Conservation (phyloP, 2,329 filamentous ascomycete species). For the Aspergillus caelatus region DNA sequence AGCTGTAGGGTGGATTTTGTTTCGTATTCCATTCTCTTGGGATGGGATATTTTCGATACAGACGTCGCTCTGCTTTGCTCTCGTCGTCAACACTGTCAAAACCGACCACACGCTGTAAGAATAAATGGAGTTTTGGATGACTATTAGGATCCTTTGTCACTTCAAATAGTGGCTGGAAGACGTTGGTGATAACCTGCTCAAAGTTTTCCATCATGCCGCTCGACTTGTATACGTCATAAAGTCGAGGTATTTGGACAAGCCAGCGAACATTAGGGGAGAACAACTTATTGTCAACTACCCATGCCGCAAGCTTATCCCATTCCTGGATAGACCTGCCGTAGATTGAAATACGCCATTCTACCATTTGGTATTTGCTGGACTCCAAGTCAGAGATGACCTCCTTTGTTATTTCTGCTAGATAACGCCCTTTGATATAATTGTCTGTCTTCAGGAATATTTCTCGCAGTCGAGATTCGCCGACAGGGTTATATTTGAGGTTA, state of each 20-base stretch:
- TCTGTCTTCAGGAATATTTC: slow-evolving; percentile 99
- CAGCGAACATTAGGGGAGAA: slow-evolving; percentile 97
- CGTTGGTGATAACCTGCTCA: slow-evolving; percentile 85
- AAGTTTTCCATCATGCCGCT: slow-evolving; percentile 84
- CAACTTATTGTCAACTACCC: slow-evolving; percentile 97
- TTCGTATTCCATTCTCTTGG: slow-evolving; percentile 86
- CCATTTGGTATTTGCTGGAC: slow-evolving; percentile 99
- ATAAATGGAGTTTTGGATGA: slow-evolving; percentile 91
- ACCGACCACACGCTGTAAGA: slow-evolving; percentile 91
- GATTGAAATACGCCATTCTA: slow-evolving; percentile 97
- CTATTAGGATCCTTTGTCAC: slow-evolving; percentile 83
- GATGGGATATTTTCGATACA: slow-evolving; percentile 95
- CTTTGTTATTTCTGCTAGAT: slow-evolving; percentile 95
- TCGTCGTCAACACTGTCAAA: slow-evolving; percentile 98
- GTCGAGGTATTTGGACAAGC: slow-evolving; percentile 91
- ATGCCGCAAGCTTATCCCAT: slow-evolving; percentile 96
- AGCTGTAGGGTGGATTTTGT: slow-evolving; percentile 97
- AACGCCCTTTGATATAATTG: slow-evolving; percentile 94
- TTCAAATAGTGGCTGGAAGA: slow-evolving; percentile 93
- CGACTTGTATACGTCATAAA: slow-evolving; percentile 95
- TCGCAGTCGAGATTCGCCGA: slow-evolving; percentile 89
- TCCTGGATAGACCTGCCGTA: slow-evolving; percentile 91
- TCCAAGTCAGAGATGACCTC: slow-evolving; percentile 97
- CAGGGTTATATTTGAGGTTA: slow-evolving; percentile 97
- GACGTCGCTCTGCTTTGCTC: slow-evolving; percentile 89